phyloP scores from a whole-genome alignment of 1,284 basidiomycete genomes.

The Quambalaria eucalypti region DNA sequence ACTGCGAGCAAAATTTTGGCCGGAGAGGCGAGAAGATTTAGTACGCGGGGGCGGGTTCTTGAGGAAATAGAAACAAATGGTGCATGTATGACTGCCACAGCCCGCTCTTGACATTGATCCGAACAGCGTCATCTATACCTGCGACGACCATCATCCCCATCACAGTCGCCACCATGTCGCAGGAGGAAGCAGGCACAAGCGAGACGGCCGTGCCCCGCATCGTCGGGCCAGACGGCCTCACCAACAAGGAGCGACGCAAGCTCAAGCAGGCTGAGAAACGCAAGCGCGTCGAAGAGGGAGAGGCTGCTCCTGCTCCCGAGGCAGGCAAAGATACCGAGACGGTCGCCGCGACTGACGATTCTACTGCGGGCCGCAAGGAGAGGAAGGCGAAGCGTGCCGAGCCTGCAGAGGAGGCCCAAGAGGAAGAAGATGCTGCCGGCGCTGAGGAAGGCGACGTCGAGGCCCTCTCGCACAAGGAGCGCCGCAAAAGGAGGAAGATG shows the following conservation, averaged over 20 bases:
- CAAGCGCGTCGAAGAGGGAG: conserved; percentile 16
- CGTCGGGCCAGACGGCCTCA: conserved; percentile 10
- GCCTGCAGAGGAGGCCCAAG: conserved; percentile 47
- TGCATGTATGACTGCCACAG: no score
- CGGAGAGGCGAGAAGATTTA: no score
- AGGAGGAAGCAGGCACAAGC: no score
- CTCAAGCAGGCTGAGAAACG: conserved; percentile 19
- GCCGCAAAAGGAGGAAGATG: conserved; percentile 26
- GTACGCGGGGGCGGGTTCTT: no score
- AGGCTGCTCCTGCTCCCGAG: background rate
- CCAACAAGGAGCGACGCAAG: conserved; percentile 36
- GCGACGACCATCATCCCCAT: no score
- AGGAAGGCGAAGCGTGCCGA: conserved; percentile 19
- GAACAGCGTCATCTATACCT: no score
- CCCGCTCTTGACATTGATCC: no score
- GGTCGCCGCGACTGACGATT: background rate
- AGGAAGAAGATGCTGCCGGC: conserved; percentile 61
- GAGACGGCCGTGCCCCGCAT: background rate
- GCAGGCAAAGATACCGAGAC: no score
- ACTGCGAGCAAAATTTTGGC: no score
- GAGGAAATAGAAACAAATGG: no score
- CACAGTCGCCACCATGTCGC: no score
- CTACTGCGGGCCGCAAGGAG: background rate
- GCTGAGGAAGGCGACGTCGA: conserved; percentile 50
- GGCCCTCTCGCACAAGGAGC: conserved; percentile 39